These are phyloP conservation scores for Boletus sp. DNA, from an alignment of 1,284 basidiomycete genomes.

Conservation along the genomic window DNA sequence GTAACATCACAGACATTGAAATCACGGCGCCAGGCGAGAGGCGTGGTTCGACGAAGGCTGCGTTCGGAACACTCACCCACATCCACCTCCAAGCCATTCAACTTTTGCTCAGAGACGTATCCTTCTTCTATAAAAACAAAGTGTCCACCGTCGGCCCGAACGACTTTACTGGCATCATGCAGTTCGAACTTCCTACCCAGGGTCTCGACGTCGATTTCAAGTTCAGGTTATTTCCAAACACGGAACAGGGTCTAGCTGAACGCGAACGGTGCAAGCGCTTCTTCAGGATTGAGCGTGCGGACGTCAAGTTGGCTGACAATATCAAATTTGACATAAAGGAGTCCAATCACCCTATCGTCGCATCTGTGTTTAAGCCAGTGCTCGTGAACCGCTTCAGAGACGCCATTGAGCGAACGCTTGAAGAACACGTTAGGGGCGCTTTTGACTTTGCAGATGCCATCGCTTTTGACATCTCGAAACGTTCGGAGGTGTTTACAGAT, in stretches of 20 bases:
- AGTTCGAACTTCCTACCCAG: slow-evolving; percentile 56
- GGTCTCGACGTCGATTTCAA: slow-evolving; percentile 65
- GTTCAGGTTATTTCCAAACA: slow-evolving; percentile 55
- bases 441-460: slow-evolving; percentile 52
- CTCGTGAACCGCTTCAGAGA: slow-evolving; percentile 52
- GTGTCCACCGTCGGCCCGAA: slow-evolving; percentile 45
- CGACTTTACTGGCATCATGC: slow-evolving; percentile 57
- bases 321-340: slow-evolving; percentile 50
- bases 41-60: slow-evolving; percentile 39
- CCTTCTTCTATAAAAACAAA: slow-evolving; percentile 69
- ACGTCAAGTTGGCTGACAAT: slow-evolving; percentile 50
- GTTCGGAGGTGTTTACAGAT: slow-evolving; percentile 60
- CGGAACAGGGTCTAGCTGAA: slow-evolving; percentile 36
- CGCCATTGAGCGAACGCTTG: slow-evolving; percentile 52
- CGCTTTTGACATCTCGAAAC: slow-evolving; percentile 52
- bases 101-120: slow-evolving; percentile 56
- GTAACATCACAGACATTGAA: slow-evolving; percentile 69
- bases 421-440: slow-evolving; percentile 46
- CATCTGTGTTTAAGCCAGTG: slow-evolving; percentile 58
- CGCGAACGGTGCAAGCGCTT: slow-evolving; percentile 47
- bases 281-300: slow-evolving; percentile 52
- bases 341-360: slow-evolving; percentile 57
- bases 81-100: slow-evolving; percentile 60
- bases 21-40: slow-evolving; percentile 46
- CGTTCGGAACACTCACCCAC: slow-evolving; percentile 59